These are phyloP conservation scores for Penicillium sp. DNA, from an alignment of 2,329 filamentous ascomycete species.

Conservation along the genomic window DNA sequence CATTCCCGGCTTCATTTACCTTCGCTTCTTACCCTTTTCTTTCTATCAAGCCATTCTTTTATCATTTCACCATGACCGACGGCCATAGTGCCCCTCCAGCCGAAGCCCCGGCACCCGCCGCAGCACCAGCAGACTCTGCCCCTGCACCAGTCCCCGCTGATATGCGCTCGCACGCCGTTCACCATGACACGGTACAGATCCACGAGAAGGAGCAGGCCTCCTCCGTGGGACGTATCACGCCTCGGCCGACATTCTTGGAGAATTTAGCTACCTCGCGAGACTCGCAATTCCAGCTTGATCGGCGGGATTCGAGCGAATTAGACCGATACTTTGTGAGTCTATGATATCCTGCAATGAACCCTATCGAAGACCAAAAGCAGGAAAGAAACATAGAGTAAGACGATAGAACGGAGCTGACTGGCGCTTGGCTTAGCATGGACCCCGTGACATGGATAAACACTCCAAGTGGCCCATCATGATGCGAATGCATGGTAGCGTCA, in stretches of 20 bases:
- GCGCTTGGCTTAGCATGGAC: conserved; percentile 38
- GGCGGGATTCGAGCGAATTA: conserved; percentile 46
- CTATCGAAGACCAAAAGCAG: background rate
- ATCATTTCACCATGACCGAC: conserved; percentile 20
- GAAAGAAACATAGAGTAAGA: background rate
- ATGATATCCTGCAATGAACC: background rate
- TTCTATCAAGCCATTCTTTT: background rate
- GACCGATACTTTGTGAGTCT: conserved; percentile 61
- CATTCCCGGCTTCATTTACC: background rate
- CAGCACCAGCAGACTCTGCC: conserved; percentile 9
- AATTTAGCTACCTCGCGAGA: conserved; percentile 35
- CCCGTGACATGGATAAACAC: conserved; percentile 68
- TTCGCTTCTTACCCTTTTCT: background rate
- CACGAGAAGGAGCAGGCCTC: conserved; percentile 27
- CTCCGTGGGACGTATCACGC: conserved; percentile 24
- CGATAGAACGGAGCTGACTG: background rate
- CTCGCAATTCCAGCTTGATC: conserved; percentile 31
- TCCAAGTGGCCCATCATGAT: conserved; percentile 76
- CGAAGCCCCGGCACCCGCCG: conserved; percentile 14
- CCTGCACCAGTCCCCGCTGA: conserved; percentile 19
- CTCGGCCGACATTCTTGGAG: conserved; percentile 36
- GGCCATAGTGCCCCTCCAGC: conserved; percentile 15
- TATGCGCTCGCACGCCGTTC: conserved; percentile 9
- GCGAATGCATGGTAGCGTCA: conserved; percentile 71
- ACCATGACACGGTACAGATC: conserved; percentile 13